Base-by-base conservation (phyloP, 257 asterid genomes). In the Solanum bulbocastanum region DNA sequence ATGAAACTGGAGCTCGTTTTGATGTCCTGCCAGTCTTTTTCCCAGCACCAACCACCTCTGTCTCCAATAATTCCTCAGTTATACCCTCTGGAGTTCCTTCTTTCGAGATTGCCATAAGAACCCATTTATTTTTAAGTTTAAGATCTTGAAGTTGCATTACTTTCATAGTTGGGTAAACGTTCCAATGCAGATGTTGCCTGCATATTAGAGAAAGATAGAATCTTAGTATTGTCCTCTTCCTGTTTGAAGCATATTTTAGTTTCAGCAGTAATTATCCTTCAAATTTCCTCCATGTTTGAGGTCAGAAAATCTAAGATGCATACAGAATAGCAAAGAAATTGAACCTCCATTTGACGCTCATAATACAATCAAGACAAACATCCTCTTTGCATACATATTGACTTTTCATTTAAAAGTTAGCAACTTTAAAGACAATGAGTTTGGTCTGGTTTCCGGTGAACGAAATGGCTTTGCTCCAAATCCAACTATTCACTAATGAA, bases 161-260 rank as follows among this genome's bases (percentile, higher is more conserved):
- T 88, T 93, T 92, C 87, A 90, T 74, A 88, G 71, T 87, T 68
- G 92, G 93, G 79, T 85, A 89, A 25, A 84, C 35, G 23, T 71
- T 90, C 90, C 92, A 93, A 88, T 88, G 93, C 82, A 91, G 82
- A 42, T 92, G 92, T 94, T 92, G 93, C 92, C 95, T 95, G 90
- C 92, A 91, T 86, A 89, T 88, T 87, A 33, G 65, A 14, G 33
- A 87, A 78, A 85, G 78, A 81, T 72, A 32, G 20, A 82, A 18
- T 15, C 69, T 82, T 18, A 46, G 12, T 82, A 30, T 46, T 4
- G 2, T 1, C 40, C 9, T 82, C 40, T 49, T 49, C 69, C 69
- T 30, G 69, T 32, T 49, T 49, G 44, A 32, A 82, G 20, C 86
- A 49, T 82, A 49, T 82, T 30, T 30, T 30, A 30, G 86, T 49